Conservation (phyloP, 179 eudicot species). For the Sideroxylon spinosum region DNA sequence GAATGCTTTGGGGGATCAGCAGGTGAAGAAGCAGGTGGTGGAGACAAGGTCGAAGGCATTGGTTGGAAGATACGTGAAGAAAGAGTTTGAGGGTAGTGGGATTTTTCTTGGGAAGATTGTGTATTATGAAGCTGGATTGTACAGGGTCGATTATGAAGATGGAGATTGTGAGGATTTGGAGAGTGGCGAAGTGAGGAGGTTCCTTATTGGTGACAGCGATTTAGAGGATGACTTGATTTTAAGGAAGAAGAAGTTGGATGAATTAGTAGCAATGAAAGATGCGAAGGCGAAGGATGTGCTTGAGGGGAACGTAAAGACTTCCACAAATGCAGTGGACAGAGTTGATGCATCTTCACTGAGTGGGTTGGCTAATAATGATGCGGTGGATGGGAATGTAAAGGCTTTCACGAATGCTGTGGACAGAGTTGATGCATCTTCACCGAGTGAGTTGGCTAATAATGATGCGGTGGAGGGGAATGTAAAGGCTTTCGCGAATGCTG, state of each 20-base stretch:
- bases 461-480: slow-evolving; percentile 4
- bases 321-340: slow-evolving; percentile 15
- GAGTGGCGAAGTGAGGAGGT: slow-evolving; percentile 49
- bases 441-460: slow-evolving; percentile 22
- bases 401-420: slow-evolving; percentile 11
- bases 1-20: slow-evolving; percentile 32
- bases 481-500: slow-evolving; percentile 14
- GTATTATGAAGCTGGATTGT: slow-evolving; percentile 62
- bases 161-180: slow-evolving; percentile 92
- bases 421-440: slow-evolving; percentile 25
- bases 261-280: slow-evolving; percentile 28
- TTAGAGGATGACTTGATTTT: slow-evolving; percentile 48
- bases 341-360: slow-evolving; percentile 22
- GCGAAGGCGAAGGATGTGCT: slow-evolving; percentile 14
- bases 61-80: slow-evolving; percentile 75
- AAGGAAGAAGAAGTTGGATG: slow-evolving; percentile 63
- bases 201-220: slow-evolving; percentile 44
- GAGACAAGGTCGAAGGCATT: slow-evolving; percentile 37
- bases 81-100: slow-evolving; percentile 69
- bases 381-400: slow-evolving; percentile 6
- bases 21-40: slow-evolving; percentile 35
- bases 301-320: slow-evolving; percentile 10
- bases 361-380: slow-evolving; percentile 22
- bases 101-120: slow-evolving; percentile 64
- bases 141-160: slow-evolving; percentile 84